Conservation (phyloP, 1,284 basidiomycete species). For the Xanthoconium separans region DNA sequence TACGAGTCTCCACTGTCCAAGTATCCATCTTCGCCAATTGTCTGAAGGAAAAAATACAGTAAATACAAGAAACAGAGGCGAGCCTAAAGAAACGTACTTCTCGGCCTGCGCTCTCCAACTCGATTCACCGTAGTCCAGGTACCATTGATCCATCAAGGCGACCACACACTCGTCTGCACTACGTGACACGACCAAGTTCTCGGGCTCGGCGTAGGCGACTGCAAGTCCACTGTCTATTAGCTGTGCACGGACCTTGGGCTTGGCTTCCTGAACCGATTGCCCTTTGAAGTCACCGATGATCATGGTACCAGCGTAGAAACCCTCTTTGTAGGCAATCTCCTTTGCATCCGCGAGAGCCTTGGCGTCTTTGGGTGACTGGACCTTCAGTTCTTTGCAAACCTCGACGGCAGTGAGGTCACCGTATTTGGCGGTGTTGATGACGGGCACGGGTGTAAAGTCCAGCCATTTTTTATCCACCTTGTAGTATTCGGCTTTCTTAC, state of each 20-base stretch:
- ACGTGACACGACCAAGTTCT: constrained; percentile 87
- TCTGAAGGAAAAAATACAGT: constrained; percentile 38
- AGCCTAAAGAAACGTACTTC: constrained; percentile 55
- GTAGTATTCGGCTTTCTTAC: constrained; percentile 98
- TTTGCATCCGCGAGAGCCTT: constrained; percentile 96
- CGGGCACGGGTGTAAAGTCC: constrained; percentile 82
- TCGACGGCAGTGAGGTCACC: constrained; percentile 91
- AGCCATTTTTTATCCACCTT: constrained; percentile 93
- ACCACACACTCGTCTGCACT: constrained; percentile 97
- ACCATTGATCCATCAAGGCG: constrained; percentile 99
- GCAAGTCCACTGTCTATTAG: constrained; percentile 83
- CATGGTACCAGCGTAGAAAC: constrained; percentile 95
- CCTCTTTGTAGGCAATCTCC: constrained; percentile 98
- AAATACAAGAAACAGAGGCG: neutral
- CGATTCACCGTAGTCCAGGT: constrained; percentile 95
- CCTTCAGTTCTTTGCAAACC: constrained; percentile 88
- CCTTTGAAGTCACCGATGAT: constrained; percentile 88
- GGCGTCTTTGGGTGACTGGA: constrained; percentile 93
- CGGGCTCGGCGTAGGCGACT: constrained; percentile 94
- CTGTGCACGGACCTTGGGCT: constrained; percentile 82
- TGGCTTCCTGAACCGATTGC: constrained; percentile 85
- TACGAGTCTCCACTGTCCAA: constrained; percentile 85
- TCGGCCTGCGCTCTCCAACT: constrained; percentile 86
- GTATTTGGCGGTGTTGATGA: constrained; percentile 87
- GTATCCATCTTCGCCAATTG: constrained; percentile 87